Evolutionary conservation across 75 land plant species (phyloP), one percentile per base, ranked within the genome.

Genomic region (Adiantum capillusveneris): DNA sequence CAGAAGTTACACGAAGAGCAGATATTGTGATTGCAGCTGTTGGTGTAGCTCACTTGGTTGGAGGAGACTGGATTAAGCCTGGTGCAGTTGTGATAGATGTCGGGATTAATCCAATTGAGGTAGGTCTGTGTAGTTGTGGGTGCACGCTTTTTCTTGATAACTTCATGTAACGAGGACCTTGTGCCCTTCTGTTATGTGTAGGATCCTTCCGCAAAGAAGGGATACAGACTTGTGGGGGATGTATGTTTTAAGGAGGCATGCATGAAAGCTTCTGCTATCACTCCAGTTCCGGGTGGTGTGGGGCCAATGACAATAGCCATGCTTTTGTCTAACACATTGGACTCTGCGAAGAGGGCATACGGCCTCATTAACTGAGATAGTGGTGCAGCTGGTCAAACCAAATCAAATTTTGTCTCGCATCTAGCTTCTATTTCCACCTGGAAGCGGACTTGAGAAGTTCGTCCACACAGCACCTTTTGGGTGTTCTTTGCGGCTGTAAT

Each of bases 291-390:
- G 36, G 95, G 90, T 6, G 95, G 90, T 46, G 86, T 89, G 19
- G 95, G 95, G 41, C 95, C 95, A 27, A 85, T 89, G 82, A 85
- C 86, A 0, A 82, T 85, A 17, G 95, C 95, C 25, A 89, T 89
- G 95, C 84, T 85, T 24, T 82, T 89, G 1, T 76, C 80, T 0
- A 89, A 89, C 46, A 89, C 95, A 7, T 80, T 89, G 9, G 57
- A 42, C 13, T 69, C 87, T 57, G 90, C 86, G 12, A 80, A 79
- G 58, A 71, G 83, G 14, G 14, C 43, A 9, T 41, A 9, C 12
- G 43, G 43, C 43, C 14, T 41, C 43, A 41, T 41, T 14, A 41
- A 41, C 12, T 41, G 43, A 41, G 14, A 41, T n/a, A n/a, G n/a
- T n/a, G n/a, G n/a, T n/a, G n/a, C n/a, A n/a, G n/a, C n/a, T n/a